Evolutionary conservation across 331 rosid species (phyloP), one percentile per base, ranked within the genome.

Genomic region (Telfairia occidentalis): DNA sequence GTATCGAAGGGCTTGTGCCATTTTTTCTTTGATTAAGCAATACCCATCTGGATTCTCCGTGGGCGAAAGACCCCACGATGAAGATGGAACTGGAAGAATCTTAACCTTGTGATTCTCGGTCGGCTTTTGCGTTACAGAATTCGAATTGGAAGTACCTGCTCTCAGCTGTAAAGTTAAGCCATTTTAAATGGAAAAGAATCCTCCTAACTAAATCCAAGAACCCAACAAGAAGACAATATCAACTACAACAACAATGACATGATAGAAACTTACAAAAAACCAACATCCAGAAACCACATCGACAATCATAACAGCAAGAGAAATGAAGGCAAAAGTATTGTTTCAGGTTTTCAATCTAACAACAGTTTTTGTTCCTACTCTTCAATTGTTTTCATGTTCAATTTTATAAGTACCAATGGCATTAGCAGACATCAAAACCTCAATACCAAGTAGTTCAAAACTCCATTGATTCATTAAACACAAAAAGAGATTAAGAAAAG

Each of bases 1-100:
- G 85, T 84, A 67, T 48, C 97, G 86, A 55, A 95, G 91, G 3
- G 99, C 99, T 75, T 86, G 99, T 59, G 89, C 89, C 92, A 95
- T 95, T 84, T 78, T 95, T 83, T 95, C 96, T 75, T 95, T 95
- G 52, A 87, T 81, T 61, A 82, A 57, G 84, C 85, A 92, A 75
- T 67, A 83, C 28, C 89, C 85, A 79, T 84, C 89, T 38, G 81
- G 82, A 78, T 76, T 81, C 43, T 84, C 92, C 37, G 86, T 18
- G 24, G 89, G 85, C 64, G 77, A 73, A 74, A 58, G 35, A 60
- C 86, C 83, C 76, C 59, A 40, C 43, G 64, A 46, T 0, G 91
- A 85, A 35, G 96, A 76, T 40, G 82, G 71, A 78, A 57, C 74
- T 48, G 83, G 76, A 77, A 53, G 5, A 21, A 74, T 79, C 52